Evolutionary conservation across 163 green algal genomes (phyloP), one percentile per base, ranked within the genome.

Genomic region (Trebouxia gelatinosa): DNA sequence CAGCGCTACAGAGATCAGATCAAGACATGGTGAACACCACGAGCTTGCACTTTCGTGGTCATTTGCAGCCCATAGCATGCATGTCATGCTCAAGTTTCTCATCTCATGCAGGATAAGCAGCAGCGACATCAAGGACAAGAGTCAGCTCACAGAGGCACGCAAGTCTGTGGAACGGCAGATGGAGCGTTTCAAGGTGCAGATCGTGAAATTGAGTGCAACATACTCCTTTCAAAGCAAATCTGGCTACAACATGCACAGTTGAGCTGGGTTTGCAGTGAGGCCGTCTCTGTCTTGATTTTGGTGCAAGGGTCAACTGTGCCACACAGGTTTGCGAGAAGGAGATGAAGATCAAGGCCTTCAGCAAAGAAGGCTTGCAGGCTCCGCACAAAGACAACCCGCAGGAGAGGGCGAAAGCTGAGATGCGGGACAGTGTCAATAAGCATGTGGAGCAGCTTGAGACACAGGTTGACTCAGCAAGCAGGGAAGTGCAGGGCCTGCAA

Each of bases 51-150:
- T n/a, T n/a, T n/a, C n/a, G n/a, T n/a, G n/a, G n/a, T 21, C 50
- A 17, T 70, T 28, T 28, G 21, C 21, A 28, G 11, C 19, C n/a
- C 16, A 17, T 37, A 26, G 11, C 21, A 28, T 28, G 21, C 21
- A 70, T 70, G 59, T 37, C 59, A 70, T 34, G 16, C 19, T 11
- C 16, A 37, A n/a, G n/a, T n/a, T n/a, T n/a, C n/a, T 7, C 37
- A 13, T 66, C 13, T 13, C 31, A 40, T 79, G 62, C 87, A 94
- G 92, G 92, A 92, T 95, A 39, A 83, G 89, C 35, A 87, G 82
- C 37, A 93, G 84, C 39, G 95, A 98, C 39, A 95, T 99, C 71
- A 99, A 99, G 84, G 96, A 99, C 91, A 99, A 99, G 81, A 90
- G 90, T 77, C 82, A 84, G 13, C 86, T 99, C 43, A 82, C 95